phyloP scores from a whole-genome alignment of 2,329 filamentous ascomycete genomes.

The Epichloe uncinata region DNA sequence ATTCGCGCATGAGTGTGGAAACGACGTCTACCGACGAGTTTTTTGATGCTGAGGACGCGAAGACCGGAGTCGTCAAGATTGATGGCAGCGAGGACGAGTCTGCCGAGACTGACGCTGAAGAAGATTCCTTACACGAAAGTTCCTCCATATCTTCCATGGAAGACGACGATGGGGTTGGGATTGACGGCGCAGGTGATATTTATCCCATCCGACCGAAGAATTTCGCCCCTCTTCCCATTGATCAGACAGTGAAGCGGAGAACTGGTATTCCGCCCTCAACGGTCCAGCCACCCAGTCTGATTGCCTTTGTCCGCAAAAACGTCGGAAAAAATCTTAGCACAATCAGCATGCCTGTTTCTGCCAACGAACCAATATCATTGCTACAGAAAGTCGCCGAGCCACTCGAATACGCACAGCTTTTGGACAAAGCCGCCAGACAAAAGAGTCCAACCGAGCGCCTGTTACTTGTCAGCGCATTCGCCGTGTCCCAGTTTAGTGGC shows the following conservation, averaged over 20 bases:
- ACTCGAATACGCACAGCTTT: slow-evolving; percentile 75
- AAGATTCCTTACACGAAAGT: slow-evolving; percentile 24
- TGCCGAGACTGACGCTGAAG: slow-evolving; percentile 9
- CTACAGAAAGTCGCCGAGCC: slow-evolving; percentile 84
- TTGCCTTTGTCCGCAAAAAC: slow-evolving; percentile 91
- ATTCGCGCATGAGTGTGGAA: slow-evolving; percentile 56
- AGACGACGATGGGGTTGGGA: slow-evolving; percentile 42
- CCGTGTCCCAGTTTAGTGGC: slow-evolving; percentile 73
- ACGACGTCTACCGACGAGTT: slow-evolving; percentile 78
- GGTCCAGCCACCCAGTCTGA: slow-evolving; percentile 74
- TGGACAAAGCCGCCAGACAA: slow-evolving; percentile 60
- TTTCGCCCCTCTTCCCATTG: slow-evolving; percentile 63
- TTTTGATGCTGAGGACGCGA: slow-evolving; percentile 74
- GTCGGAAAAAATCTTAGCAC: slow-evolving; percentile 95
- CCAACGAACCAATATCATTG: slow-evolving; percentile 83
- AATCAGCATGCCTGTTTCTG: slow-evolving; percentile 93
- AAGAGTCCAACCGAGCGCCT: slow-evolving; percentile 54
- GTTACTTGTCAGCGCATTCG: slow-evolving; percentile 79
- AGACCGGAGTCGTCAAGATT: slow-evolving; percentile 62
- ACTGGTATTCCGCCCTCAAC: slow-evolving; percentile 59
- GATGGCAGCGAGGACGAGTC: slow-evolving; percentile 53
- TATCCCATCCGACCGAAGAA: slow-evolving; percentile 68
- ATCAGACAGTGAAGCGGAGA: slow-evolving; percentile 50
- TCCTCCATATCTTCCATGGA: slow-evolving; percentile 47
- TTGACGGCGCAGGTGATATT: slow-evolving; percentile 47